Percentiles rank a stretch among this genome's conserved stretches.
Conservation (phyloP, 2,329 filamentous ascomycete species). For the Colletotrichum liaoningense region DNA sequence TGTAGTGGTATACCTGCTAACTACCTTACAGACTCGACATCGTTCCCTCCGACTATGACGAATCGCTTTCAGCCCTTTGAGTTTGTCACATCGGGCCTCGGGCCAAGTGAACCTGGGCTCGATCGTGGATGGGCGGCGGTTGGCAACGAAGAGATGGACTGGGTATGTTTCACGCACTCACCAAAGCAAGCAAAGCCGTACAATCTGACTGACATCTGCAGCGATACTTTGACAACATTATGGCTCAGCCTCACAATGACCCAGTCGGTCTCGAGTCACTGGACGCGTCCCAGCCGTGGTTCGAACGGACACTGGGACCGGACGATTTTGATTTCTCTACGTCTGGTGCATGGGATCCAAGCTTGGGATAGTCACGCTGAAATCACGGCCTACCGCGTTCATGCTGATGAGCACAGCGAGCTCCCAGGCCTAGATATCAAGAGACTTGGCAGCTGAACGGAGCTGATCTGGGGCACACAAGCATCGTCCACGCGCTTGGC, state of each 20-base stretch:
- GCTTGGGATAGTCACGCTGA: constrained; percentile 18
- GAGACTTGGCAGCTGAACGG: constrained; percentile 23
- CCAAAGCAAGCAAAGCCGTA: background rate
- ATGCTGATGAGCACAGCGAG: constrained; percentile 2
- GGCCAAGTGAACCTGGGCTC: constrained; percentile 41
- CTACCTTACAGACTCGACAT: constrained; percentile 1
- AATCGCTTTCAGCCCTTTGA: constrained; percentile 23
- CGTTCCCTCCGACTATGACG: background rate
- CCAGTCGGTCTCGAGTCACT: constrained; percentile 21
- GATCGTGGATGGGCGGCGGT: constrained; percentile 50
- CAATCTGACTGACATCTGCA: constrained; percentile 1
- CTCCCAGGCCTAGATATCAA: constrained; percentile 12
- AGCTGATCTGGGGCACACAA: constrained; percentile 16
- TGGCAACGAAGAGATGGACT: constrained; percentile 48
- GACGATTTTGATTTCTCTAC: constrained; percentile 20
- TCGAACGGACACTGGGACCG: constrained; percentile 17
- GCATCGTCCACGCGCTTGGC: background rate
- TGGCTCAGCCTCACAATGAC: constrained; percentile 23
- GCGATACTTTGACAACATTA: constrained; percentile 36
- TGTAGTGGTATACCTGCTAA: background rate
- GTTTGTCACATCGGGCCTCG: constrained; percentile 34
- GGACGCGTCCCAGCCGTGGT: constrained; percentile 21
- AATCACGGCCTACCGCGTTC: background rate
- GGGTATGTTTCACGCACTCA: constrained; percentile 43
- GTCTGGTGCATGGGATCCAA: constrained; percentile 19